Percentiles rank a stretch among this genome's conserved stretches.
Evolutionary conservation across 148 eudicot genomes (phyloP).

Genomic region (Euryodendron excelsum): DNA sequence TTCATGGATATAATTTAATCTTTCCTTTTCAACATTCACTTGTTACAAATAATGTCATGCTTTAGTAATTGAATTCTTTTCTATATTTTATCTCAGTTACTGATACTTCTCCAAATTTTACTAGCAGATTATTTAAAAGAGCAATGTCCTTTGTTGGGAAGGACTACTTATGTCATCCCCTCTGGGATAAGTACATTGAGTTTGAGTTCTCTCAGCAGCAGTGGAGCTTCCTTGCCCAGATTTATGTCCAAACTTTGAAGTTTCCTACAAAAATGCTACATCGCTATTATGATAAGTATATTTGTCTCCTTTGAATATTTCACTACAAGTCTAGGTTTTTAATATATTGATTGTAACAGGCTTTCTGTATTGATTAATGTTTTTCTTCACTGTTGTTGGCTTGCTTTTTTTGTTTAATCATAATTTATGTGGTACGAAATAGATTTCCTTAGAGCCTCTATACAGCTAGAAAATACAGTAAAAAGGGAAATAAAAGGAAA

Average conservation of each 20-base stretch:
- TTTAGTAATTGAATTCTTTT: background rate
- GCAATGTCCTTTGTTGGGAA: conserved; percentile 74
- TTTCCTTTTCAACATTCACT: background rate
- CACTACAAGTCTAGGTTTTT: background rate
- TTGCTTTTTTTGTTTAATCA: background rate
- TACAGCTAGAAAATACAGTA: background rate
- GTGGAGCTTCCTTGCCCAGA: conserved; percentile 71
- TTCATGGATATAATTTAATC: conserved; percentile 2
- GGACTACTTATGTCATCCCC: conserved; percentile 67
- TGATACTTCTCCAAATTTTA: conserved; percentile 3
- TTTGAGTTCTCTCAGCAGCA: conserved; percentile 79
- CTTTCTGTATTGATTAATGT: conserved; percentile 6
- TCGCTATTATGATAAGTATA: conserved; percentile 76
- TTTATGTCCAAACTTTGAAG: conserved; percentile 58
- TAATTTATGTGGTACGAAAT: background rate
- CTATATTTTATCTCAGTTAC: background rate
- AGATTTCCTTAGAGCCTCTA: background rate
- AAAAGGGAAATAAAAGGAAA: background rate
- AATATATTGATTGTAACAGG: background rate
- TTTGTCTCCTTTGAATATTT: conserved; percentile 9
- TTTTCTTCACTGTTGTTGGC: background rate
- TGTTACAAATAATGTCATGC: background rate
- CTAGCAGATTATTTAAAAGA: conserved; percentile 69
- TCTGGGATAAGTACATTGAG: conserved; percentile 83
- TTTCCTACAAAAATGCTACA: conserved; percentile 80